Percentiles rank a stretch among this genome's conserved stretches.
Evolutionary conservation across 768 basidiomycete genomes (phyloP).

Genomic region (Tylopilus felleus): DNA sequence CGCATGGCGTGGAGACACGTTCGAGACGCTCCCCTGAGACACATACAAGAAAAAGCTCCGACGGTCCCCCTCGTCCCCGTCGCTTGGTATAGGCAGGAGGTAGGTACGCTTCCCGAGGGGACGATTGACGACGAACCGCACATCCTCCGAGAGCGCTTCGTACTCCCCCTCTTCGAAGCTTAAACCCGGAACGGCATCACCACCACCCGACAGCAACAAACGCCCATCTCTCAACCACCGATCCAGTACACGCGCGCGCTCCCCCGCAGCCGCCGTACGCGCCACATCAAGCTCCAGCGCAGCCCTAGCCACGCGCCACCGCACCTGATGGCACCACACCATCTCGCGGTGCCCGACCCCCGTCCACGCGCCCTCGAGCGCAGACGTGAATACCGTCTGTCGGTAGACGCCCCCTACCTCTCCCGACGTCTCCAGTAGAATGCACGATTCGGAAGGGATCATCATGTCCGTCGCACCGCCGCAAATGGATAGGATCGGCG

Average conservation of each 20-base stretch:
- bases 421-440: conserved; percentile 39
- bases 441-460: conserved; percentile 88
- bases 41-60: conserved; percentile 53
- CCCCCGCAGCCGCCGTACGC: conserved; percentile 11
- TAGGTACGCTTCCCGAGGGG: conserved; percentile 45
- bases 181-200: conserved; percentile 5
- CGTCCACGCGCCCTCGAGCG: conserved; percentile 89
- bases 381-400: conserved; percentile 77
- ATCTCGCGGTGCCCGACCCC: conserved; percentile 94
- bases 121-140: conserved; percentile 41
- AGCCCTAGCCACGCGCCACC: conserved; percentile 81
- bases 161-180: conserved; percentile 22
- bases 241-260: conserved; percentile 43
- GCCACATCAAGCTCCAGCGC: conserved; percentile 62
- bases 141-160: conserved; percentile 36
- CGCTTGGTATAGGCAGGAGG: conserved; percentile 41
- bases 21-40: conserved; percentile 52
- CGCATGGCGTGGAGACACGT: conserved; percentile 48
- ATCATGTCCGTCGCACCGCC: conserved; percentile 91
- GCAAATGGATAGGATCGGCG: conserved; percentile 78
- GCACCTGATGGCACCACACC: conserved; percentile 98
- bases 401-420: conserved; percentile 36
- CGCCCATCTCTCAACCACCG: conserved; percentile 69
- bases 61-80: background rate
- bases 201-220: conserved; percentile 33